A percentile compares a stretch with the other conserved stretches of the same genome.
Conservation (phyloP, 768 basidiomycete species). For the Rhizopogon vinicolor region DNA sequence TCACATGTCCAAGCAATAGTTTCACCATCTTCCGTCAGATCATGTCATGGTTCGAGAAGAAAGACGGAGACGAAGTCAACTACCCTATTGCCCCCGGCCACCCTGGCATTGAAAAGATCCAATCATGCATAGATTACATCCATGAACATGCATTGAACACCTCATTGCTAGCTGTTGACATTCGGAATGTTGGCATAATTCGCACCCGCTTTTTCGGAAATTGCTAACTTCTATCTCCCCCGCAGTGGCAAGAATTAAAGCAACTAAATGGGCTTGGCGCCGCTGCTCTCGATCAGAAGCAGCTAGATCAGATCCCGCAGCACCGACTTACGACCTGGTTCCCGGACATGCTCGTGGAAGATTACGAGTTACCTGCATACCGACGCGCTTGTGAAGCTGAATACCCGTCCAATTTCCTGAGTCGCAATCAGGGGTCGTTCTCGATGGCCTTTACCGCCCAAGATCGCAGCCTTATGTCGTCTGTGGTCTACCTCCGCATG, state of each 20-base stretch:
- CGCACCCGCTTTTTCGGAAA: neutral
- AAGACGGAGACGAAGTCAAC: constrained; percentile 13
- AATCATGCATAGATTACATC: constrained; percentile 41
- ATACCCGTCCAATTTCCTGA: constrained; percentile 33
- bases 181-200: constrained; percentile 32
- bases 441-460: constrained; percentile 30
- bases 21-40: constrained; percentile 24
- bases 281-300: constrained; percentile 36
- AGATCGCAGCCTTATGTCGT: constrained; percentile 27
- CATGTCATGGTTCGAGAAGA: constrained; percentile 38
- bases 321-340: constrained; percentile 26
- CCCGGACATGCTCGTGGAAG: constrained; percentile 5
- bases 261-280: constrained; percentile 38
- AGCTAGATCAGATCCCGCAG: constrained; percentile 30
- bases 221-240: constrained; percentile 2
- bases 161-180: constrained; percentile 36
- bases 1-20: neutral
- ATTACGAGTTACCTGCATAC: constrained; percentile 18
- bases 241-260: constrained; percentile 38
- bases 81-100: constrained; percentile 19
- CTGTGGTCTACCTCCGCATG: constrained; percentile 30
- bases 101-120: constrained; percentile 44
- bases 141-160: constrained; percentile 33
- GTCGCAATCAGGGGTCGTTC: constrained; percentile 28
- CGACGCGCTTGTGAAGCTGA: constrained; percentile 34